A percentile compares a stretch with the other conserved stretches of the same genome.
These are phyloP conservation scores for Domatiomyces catenatus DNA, from an alignment of 2,329 filamentous ascomycete genomes.

Conservation along the genomic window DNA sequence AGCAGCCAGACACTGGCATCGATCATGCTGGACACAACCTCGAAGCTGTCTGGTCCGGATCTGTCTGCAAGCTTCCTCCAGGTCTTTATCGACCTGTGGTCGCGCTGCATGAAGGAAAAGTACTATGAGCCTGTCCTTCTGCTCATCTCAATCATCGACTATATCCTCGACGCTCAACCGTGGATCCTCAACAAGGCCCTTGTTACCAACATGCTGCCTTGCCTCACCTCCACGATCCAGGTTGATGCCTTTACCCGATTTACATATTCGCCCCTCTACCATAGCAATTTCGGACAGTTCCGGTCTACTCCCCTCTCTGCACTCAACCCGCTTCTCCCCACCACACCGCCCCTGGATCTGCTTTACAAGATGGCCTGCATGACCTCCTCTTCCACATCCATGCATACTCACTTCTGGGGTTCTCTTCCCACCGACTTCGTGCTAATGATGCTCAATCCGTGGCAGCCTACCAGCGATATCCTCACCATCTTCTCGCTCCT, in stretches of 20 bases:
- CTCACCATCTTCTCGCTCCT: slow-evolving; percentile 40
- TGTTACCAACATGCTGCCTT: slow-evolving; percentile 24
- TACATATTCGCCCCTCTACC: slow-evolving; percentile 28
- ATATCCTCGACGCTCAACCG: slow-evolving; percentile 27
- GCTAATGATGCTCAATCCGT: slow-evolving; percentile 43
- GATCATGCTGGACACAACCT: slow-evolving; percentile 37
- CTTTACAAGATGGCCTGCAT: slow-evolving; percentile 39
- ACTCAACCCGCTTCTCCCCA: slow-evolving; percentile 36
- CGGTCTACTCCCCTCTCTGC: slow-evolving; percentile 27
- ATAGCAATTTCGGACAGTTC: slow-evolving; percentile 25
- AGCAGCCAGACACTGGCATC: slow-evolving; percentile 36
- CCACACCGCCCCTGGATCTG: slow-evolving; percentile 38
- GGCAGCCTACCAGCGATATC: slow-evolving; percentile 42
- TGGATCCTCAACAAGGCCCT: slow-evolving; percentile 23
- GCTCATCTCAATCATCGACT: slow-evolving; percentile 27
- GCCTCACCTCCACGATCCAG: slow-evolving; percentile 33
- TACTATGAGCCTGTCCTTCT: slow-evolving; percentile 31
- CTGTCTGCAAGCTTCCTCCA: slow-evolving; percentile 36
- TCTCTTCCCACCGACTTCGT: slow-evolving; percentile 42
- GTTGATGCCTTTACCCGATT: slow-evolving; percentile 40
- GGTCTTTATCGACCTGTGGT: slow-evolving; percentile 40
- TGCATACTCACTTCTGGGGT: slow-evolving; percentile 38
- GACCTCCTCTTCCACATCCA: slow-evolving; percentile 23
- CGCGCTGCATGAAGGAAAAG: slow-evolving; percentile 39
- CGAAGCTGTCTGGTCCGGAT: slow-evolving; percentile 27